phyloP scores from a whole-genome alignment of 345 rosid genomes.

The Pugionium cornutum region DNA sequence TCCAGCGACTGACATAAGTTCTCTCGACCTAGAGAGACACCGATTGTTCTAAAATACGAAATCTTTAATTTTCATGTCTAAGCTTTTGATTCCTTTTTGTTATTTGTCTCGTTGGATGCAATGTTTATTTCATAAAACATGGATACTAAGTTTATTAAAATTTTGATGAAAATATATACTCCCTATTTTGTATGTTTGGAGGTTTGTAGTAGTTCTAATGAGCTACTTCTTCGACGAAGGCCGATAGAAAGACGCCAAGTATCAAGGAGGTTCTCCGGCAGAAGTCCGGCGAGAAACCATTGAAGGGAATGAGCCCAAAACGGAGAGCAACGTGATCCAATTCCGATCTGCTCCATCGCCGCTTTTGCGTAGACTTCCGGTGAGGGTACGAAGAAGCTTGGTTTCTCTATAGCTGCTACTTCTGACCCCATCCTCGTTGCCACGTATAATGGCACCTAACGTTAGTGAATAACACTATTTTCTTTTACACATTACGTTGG shows the following conservation, averaged over 20 bases:
- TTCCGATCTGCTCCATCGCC: conserved; percentile 58
- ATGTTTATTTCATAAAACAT: too few relatives aligned
- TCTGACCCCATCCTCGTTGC: conserved; percentile 73
- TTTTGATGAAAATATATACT: too few relatives aligned
- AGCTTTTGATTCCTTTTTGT: too few relatives aligned
- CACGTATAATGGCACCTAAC: conserved; percentile 72
- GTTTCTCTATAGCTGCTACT: conserved; percentile 52
- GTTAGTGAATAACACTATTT: not conserved
- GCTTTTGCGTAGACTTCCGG: conserved; percentile 61
- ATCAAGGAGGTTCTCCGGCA: conserved; percentile 60
- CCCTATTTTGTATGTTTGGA: too few relatives aligned
- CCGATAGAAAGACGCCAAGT: conserved; percentile 85
- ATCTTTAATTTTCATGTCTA: too few relatives aligned
- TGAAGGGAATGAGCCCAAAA: conserved; percentile 80
- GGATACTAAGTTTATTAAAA: too few relatives aligned
- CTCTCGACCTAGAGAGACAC: too few relatives aligned
- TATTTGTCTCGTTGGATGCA: too few relatives aligned
- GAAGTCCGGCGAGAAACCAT: conserved; percentile 56
- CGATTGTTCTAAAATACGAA: too few relatives aligned
- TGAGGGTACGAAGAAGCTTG: conserved; percentile 60
- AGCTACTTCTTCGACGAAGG: conserved; percentile 44
- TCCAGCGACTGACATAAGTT: too few relatives aligned
- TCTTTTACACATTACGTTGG: not conserved
- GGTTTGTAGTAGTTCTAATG: too few relatives aligned
- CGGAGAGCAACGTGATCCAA: conserved; percentile 65